phyloP scores from a whole-genome alignment of 192 early-diverging fungal species.

The Coemansia sp. region DNA sequence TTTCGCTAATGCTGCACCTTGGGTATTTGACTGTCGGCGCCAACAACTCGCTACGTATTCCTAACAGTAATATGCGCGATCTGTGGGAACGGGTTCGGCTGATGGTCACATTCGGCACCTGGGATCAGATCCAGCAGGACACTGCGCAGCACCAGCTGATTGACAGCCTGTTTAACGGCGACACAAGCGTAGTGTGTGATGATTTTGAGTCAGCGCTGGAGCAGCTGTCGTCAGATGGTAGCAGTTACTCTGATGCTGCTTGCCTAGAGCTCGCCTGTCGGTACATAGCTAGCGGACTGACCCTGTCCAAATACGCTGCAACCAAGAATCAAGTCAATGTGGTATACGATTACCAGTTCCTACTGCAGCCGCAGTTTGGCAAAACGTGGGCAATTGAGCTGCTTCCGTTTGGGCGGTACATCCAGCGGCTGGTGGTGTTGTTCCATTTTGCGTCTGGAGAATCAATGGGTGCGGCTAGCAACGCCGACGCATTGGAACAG shows the following conservation, averaged over 20 bases:
- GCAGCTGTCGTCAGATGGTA: not conserved
- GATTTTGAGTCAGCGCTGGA: not conserved
- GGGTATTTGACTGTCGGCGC: not conserved
- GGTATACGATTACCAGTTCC: not conserved
- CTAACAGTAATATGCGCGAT: not conserved
- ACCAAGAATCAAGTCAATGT: not conserved
- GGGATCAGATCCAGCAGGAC: not conserved
- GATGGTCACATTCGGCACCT: not conserved
- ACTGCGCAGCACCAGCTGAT: not conserved
- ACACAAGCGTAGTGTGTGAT: not conserved
- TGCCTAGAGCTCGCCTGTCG: not conserved
- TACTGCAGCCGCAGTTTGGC: not conserved
- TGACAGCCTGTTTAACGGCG: not conserved
- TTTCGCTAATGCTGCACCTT: not conserved
- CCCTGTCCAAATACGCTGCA: not conserved
- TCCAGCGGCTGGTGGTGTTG: not conserved
- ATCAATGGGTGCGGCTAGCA: not conserved
- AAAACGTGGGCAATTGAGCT: not conserved
- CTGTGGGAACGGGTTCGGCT: not conserved
- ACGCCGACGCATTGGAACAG: not conserved
- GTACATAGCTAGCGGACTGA: not conserved
- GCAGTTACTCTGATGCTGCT: not conserved
- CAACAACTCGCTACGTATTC: not conserved
- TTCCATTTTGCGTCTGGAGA: not conserved
- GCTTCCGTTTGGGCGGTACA: not conserved